Evolutionary conservation across 176 grass and related monocot species (phyloP), one percentile per base, ranked within the genome.

Genomic region (Pontederia paniculata): DNA sequence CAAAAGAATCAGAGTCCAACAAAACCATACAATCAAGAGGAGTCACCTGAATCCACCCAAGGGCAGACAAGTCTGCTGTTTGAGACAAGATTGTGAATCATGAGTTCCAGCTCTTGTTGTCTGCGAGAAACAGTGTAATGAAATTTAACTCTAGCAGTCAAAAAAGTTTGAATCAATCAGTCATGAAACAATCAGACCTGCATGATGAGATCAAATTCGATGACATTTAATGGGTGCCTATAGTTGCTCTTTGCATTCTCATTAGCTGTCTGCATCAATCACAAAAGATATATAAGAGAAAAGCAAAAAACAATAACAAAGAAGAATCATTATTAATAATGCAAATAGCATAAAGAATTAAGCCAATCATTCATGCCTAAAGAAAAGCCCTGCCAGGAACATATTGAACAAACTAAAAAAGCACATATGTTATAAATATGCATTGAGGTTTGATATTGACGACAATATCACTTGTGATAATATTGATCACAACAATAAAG

Each of bases 191-290:
- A n/a, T 17, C 58, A 47, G 87, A 97, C 93, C 93, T 97, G 93
- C 93, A 97, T 97, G 79, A 97, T 50, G 8, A 97, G 80, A 57
- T 97, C 83, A 48, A 97, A 97, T 86, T 97, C 93, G 14, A 80
- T 86, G 79, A 97, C 83, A 84, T 90, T 83, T 65, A 64, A 37
- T 82, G 61, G 62, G 63, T 83, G 76, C 48, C 37, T 66, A 65
- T 88, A 73, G 54, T 23, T 62, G 53, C 15, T 65, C 66, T 79
- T 70, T 37, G 71, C 58, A 71, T 86, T 83, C 60, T 81, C 87
- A 67, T 84, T 75, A 3, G 72, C 70, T 56, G 76, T 66, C 77
- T 84, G 74, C 48, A 20, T 67, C 28, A 66, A 22, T 19, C 23
- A 50, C 60, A 43, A 23, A 62, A 51, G 5, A 22, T 20, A 15